A percentile compares a stretch with the other conserved stretches of the same genome.
Evolutionary conservation across 176 grass and related monocot species (phyloP).

Genomic region (Stipa capillata): DNA sequence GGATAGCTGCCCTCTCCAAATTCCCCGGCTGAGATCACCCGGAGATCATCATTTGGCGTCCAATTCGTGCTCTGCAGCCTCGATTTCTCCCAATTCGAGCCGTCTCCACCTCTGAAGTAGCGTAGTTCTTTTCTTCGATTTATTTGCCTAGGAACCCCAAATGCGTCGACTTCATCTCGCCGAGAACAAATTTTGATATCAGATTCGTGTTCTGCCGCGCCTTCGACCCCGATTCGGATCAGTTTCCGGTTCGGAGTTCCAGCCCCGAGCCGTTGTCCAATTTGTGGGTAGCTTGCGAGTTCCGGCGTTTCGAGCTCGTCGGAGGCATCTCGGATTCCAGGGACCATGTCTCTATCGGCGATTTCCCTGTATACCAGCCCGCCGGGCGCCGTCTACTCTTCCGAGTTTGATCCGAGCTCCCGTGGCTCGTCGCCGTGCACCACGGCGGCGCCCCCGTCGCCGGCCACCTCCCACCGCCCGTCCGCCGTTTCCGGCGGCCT

Average conservation of each 20-base stretch:
- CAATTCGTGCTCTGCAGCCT: background rate
- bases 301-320: background rate
- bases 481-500: too few species aligned
- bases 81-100: background rate
- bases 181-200: background rate
- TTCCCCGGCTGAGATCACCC: background rate
- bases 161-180: conserved; percentile 10
- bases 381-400: too few species aligned
- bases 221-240: background rate
- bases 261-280: background rate
- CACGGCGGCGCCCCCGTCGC: too few species aligned
- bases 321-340: conserved; percentile 16
- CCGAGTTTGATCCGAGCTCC: too few species aligned
- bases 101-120: background rate
- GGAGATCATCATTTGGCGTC: background rate
- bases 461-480: too few species aligned
- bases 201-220: background rate
- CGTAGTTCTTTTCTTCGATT: background rate
- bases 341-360: conserved; percentile 53
- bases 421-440: too few species aligned
- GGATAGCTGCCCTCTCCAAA: background rate
- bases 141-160: background rate
- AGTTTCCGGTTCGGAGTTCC: background rate
- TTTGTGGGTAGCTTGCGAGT: background rate
- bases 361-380: conserved; percentile 64